Base-by-base conservation (phyloP, 2,329 filamentous ascomycete genomes). In the Ascochyta rabiei region DNA sequence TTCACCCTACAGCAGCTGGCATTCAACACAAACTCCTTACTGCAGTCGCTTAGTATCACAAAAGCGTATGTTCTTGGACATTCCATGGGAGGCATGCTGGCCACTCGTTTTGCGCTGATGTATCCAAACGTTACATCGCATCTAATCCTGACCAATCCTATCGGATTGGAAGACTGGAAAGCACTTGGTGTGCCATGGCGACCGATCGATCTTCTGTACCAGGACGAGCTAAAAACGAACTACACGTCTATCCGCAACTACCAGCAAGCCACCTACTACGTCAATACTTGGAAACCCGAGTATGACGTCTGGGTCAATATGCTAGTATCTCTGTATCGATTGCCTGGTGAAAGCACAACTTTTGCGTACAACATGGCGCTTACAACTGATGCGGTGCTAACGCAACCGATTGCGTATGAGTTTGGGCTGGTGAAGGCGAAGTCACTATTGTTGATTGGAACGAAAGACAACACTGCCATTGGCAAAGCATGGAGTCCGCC, bases 281-380 rank as follows among this genome's bases (percentile, higher is more conserved):
- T 66, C 42, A 61, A 60, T 35, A 72, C 75, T 18, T 84, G 82
- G 83, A 68, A 76, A 35, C 63, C 73, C 1, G 72, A 73, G 9
- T 85, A 84, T 68, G 81, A 84, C 57, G 70, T 77, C 12, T 84
- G 82, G 82, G 82, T 83, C 44, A 76, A 78, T 38, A 84, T 85
- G 83, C 75, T 83, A 15, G 74, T 78, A 53, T 78, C 80, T 50
- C 75, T 84, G 45, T 85, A 85, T 71, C 59, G 76, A 48, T 78
- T 81, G 6, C 72, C 74, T 24, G 56, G 77, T 58, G 77, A 76
- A 28, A 64, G 71, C 21, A 37, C 37, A 1, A 69, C 71, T 30
- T 84, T 79, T 55, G 73, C 79, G 15, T 78, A 69, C 48, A 77
- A 79, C 60, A 79, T 81, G 73, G 82, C 82, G 18, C 77, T 76